Evolutionary conservation across 192 early-diverging fungal genomes (phyloP), one percentile per base, ranked within the genome.

Genomic region (Kappamyces sp.): DNA sequence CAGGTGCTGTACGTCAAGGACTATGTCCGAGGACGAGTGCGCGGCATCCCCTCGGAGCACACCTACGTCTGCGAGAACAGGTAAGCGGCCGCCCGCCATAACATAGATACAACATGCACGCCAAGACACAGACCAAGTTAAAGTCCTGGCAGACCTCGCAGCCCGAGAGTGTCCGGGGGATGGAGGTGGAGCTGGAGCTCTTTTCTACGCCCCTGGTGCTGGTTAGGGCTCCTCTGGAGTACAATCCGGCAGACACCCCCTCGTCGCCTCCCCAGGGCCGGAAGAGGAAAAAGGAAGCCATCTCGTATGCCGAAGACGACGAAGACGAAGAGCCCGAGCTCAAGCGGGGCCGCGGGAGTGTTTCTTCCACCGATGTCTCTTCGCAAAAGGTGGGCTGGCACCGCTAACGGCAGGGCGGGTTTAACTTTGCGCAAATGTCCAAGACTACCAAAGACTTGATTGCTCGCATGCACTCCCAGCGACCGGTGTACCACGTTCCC

Each of bases 1-100:
- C 78, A 68, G 61, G 84, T 86, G 11, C 64, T 88, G 15, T 77
- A 61, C 59, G 62, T 72, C 32, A 64, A 72, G 32, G 86, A 88
- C 42, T 85, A 74, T 49, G 46, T 82, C 15, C 62, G 71, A 8
- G 83, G 83, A 11, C 48, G 62, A 14, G 83, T 83, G 32, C 70
- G 66, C 12, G 77, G 64, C 37, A 60, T 62, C 29, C 64, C 78
- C 47, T 60, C 62, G 14, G 75, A 79, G 41, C 58, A 73, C 33
- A 80, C 85, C 12, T 86, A 76, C 60, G 57, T 84, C 1, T 88
- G 86, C 45, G 84, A 88, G 50, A 76, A 73, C 22, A 22, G 22
- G 22, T 22, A 22, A 22, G 22, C 22, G 22, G 22, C 22, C 22
- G 22, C 22, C 22, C 22, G 22, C 22, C 22, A 22, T 22, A 22